Conservation (phyloP, 129 eudicot genomes). For the Flaveria brownii region DNA sequence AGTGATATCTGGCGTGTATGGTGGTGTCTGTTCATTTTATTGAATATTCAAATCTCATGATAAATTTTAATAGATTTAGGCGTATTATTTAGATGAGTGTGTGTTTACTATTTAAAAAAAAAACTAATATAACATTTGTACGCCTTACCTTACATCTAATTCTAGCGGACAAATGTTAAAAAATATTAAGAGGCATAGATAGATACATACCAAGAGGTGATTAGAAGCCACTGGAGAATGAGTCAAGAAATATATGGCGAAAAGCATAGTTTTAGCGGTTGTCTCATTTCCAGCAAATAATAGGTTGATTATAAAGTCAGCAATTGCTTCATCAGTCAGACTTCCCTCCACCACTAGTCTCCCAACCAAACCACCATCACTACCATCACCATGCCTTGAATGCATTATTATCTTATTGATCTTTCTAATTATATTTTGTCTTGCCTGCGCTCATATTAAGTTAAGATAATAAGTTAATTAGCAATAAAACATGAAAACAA, state of each 20-base stretch:
- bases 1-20: no score
- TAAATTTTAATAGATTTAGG: no score
- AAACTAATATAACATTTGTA: no score
- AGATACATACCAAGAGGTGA: conserved; percentile 49
- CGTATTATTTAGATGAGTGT: no score
- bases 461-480: no score
- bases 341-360: conserved; percentile 67
- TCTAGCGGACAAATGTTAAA: no score
- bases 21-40: no score
- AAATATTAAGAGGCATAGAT: no score
- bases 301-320: conserved; percentile 75
- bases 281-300: conserved; percentile 86
- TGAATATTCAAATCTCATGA: no score
- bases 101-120: no score
- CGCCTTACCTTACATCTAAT: no score
- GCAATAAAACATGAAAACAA: no score
- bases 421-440: conserved; percentile 58
- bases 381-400: conserved; percentile 31
- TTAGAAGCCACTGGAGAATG: conserved; percentile 54
- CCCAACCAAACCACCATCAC: conserved; percentile 55
- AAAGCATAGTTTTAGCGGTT: conserved; percentile 82
- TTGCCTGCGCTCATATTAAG: conserved; percentile 44
- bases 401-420: conserved; percentile 43
- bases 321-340: conserved; percentile 59
- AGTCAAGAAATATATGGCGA: conserved; percentile 71